Evolutionary conservation across 2,329 filamentous ascomycete species (phyloP).

Genomic region (Alternaria sp.): DNA sequence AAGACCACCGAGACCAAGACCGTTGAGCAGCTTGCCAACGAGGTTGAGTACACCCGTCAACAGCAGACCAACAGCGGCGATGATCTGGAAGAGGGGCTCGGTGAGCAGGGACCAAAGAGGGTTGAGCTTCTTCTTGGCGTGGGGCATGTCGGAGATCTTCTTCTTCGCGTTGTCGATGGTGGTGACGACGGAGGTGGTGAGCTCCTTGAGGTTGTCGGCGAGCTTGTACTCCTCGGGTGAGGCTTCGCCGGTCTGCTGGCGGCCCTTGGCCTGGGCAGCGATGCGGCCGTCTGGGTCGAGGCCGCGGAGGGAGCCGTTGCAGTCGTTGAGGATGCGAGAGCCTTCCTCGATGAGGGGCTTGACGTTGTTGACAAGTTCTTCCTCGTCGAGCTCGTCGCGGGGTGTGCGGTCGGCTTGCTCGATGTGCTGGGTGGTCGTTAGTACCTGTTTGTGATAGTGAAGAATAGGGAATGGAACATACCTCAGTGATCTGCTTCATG

Average conservation of each 20-base stretch:
- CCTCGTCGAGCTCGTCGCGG: constrained; percentile 88
- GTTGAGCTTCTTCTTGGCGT: constrained; percentile 93
- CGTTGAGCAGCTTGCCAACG: constrained; percentile 79
- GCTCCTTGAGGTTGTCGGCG: constrained; percentile 83
- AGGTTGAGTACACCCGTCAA: constrained; percentile 83
- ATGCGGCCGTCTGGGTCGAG: constrained; percentile 90
- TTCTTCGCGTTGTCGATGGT: constrained; percentile 88
- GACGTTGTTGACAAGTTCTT: constrained; percentile 83
- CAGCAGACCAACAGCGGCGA: constrained; percentile 84
- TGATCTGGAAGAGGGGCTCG: constrained; percentile 90
- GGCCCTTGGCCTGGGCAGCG: constrained; percentile 82
- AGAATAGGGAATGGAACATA: constrained; percentile 49
- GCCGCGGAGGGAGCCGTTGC: constrained; percentile 84
- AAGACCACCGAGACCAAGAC: constrained; percentile 80
- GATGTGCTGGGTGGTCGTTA: constrained; percentile 65
- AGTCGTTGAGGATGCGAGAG: constrained; percentile 79
- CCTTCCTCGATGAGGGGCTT: constrained; percentile 89
- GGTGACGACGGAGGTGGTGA: constrained; percentile 79
- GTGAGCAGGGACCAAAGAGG: constrained; percentile 83
- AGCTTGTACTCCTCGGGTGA: constrained; percentile 84
- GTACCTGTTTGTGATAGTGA: constrained; percentile 9
- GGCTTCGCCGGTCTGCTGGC: constrained; percentile 74
- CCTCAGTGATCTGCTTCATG: constrained; percentile 83
- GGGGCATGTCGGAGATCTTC: constrained; percentile 88
- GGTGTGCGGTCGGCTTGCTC: constrained; percentile 80